Evolutionary conservation across 2,329 filamentous ascomycete species (phyloP), one percentile per base, ranked within the genome.

Genomic region (Botrytis tulipae): DNA sequence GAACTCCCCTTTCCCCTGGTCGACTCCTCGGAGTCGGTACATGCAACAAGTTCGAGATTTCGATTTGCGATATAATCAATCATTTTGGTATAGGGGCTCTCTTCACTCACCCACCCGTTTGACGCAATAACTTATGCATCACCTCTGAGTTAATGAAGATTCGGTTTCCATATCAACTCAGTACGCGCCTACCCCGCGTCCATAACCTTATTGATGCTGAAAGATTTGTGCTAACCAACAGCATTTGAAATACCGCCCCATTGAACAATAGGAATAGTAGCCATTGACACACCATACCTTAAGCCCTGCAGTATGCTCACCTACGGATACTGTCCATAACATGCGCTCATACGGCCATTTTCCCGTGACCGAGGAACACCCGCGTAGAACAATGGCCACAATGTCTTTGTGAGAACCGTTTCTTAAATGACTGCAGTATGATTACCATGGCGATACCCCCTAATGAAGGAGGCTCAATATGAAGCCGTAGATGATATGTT

Each of bases 1-100:
- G 7, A 51, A 2, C 1, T 4, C 6, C 6, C 3, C 16, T 6
- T 9, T 1, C 3, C 14, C 12, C 4, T 4, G 16, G 7, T 12
- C 20, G 6, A 67, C 14, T 12, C 8, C 2, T n/a, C 1, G 22
- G 25, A n/a, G 3, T 4, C 22, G 22, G 14, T 6, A 68, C 1
- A 20, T 22, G 7, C 5, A 10, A 22, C 1, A 6, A 25, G 2
- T 4, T 22, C 12, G 14, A 12, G 0, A 3, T n/a, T 20, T 68
- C 14, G 2, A 18, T 9, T 16, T 22, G 8, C 25, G 16, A 54
- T 29, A 25, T 22, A 37, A 16, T 7, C 8, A 20, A 16, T 29
- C 7, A 37, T 9, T 40, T 29, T 18, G 3, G 4, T 7, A 4
- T 22, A 4, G 4, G 10, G 1, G 8, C 35, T 20, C 1, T 18